Percentiles rank a stretch among this genome's conserved stretches.
phyloP scores from a whole-genome alignment of 23 red algal species.

The Pyropia yezoensis region DNA sequence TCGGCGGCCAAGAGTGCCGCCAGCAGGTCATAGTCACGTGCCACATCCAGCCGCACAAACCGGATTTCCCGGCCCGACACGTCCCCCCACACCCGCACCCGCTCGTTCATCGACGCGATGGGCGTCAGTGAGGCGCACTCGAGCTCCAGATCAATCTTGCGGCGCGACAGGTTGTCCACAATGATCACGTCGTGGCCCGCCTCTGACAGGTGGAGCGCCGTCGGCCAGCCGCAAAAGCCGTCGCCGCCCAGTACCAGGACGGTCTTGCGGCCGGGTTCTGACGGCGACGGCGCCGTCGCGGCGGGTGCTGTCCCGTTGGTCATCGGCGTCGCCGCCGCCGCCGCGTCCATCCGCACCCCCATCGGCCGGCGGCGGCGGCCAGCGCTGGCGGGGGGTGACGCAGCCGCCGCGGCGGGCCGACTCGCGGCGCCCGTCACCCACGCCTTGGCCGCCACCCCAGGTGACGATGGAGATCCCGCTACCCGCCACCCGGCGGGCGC shows the following conservation, averaged over 20 bases:
- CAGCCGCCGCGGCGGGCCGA: too few relatives aligned
- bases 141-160: slow-evolving; percentile 95
- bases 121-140: slow-evolving; percentile 87
- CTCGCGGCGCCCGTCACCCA: too few relatives aligned
- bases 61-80: slow-evolving; percentile 43
- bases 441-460: too few relatives aligned
- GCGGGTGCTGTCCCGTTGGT: too few relatives aligned
- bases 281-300: too few relatives aligned
- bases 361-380: too few relatives aligned
- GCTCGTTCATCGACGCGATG: slow-evolving; percentile 64
- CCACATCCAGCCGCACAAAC: slow-evolving; percentile 84
- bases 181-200: slow-evolving; percentile 86
- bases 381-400: too few relatives aligned
- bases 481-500: too few relatives aligned
- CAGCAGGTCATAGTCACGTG: slow-evolving; percentile 60
- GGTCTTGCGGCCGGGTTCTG: not conserved
- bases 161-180: slow-evolving; percentile 93
- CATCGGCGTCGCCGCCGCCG: too few relatives aligned
- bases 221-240: slow-evolving; percentile 99
- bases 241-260: slow-evolving; percentile 90
- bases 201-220: slow-evolving; percentile 77
- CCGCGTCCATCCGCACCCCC: too few relatives aligned
- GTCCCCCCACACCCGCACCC: slow-evolving; percentile 51
- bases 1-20: slow-evolving; percentile 55
- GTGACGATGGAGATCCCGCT: too few relatives aligned